Evolutionary conservation across 1,139 yeast genomes (phyloP), one percentile per base, ranked within the genome.

Genomic region (Blastobotrys indianensis): DNA sequence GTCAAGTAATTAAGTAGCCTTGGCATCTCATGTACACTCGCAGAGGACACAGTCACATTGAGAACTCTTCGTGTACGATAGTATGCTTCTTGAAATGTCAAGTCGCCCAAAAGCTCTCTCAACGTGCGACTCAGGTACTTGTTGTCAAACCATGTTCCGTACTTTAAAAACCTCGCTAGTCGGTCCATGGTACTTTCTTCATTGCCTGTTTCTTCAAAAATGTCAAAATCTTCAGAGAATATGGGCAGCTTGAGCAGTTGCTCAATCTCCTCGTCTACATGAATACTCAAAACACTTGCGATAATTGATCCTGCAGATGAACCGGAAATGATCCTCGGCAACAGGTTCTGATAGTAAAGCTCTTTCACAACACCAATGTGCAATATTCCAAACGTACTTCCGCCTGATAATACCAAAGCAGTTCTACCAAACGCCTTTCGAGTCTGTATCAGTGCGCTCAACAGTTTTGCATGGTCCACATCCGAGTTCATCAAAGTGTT

Each of bases 241-340:
- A 85, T 72, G 2, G 55, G 54, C 10, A 60, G 53, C 33, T 57
- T 54, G 52, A 66, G 55, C 43, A 66, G 46, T 23, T 76, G 72
- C 23, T 76, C 70, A 2, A 85, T 75, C 62, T 90, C 97, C 41
- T 80, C 85, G 54, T 82, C 82, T 11, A 82, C 77, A 59, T 85
- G 87, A 15, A 85, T 82, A 59, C 96, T 87, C 43, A 92, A 70
- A 13, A 90, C 79, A 47, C 95, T 79, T 10, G 98, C 97, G 48
- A 94, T 82, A 46, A 92, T 90, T 1, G 97, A 88, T 13, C 99
- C 99, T 0, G 97, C 95, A 11, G 96, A 86, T 9, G 95, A 84
- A 0, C 99, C 98, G 44, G 95, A 84, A n/a, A 92, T 79, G 41
- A 92, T 86, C 42, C 88, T 73, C 0, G 99, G 99, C 37, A 92